Evolutionary conservation across 164 flowering plant genomes (phyloP), one percentile per base, ranked within the genome.

Genomic region (Umbellularia californica): DNA sequence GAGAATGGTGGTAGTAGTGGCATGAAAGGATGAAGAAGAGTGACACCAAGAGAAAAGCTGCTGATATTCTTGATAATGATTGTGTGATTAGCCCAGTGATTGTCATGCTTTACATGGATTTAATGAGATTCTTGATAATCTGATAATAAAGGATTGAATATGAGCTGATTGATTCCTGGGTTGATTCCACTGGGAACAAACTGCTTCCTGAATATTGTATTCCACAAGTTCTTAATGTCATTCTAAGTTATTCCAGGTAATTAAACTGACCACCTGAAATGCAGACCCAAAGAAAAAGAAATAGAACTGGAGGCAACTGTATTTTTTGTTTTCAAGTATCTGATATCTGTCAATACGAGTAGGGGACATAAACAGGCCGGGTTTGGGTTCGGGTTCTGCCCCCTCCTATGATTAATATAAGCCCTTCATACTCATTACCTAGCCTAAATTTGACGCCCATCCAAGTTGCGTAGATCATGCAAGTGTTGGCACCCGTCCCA

Each of bases 211-310:
- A 82, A 80, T 35, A 77, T 73, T 58, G 82, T 82, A 62, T 82
- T 80, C 83, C 82, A 80, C 22, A 78, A 75, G 70, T 82, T 82
- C 64, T 82, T 83, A 19, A 83, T 81, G 47, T 83, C 85, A 47
- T 67, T 67, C 14, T 33, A 11, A 3, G 50, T 67, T 27, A 35
- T 67, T 13, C 70, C 23, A 27, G 70, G 83, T 27, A 83, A 58
- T 63, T 68, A 72, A 17, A 70, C 74, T 50, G 85, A 77, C 85
- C 85, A 83, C 80, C 83, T 80, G 73, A 74, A 51, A 33, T 41
- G 11, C 47, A 41, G 9, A 41, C 11, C 1, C 47, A 41, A 9
- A 41, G 1, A 41, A 41, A 41, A 41, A 9, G 47, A 41, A 41
- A 5, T 2, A 41, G 47, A 35, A 35, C 47, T 41, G 0, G 47